phyloP scores from a whole-genome alignment of 176 grass and related monocot genomes.

The Triticum turgidum region DNA sequence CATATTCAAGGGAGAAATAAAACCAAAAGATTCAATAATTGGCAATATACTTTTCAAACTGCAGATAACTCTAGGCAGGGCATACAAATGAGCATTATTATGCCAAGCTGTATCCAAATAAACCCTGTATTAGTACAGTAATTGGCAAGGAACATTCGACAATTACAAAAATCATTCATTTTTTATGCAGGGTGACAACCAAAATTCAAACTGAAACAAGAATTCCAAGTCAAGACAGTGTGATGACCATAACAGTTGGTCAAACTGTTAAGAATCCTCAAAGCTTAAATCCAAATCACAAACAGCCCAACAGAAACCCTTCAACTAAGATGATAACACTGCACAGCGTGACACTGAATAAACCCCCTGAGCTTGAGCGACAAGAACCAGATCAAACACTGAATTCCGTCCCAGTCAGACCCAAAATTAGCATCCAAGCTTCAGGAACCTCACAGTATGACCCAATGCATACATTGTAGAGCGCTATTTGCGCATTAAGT shows the following conservation, averaged over 20 bases:
- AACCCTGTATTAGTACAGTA: neutral
- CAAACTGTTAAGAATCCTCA: neutral
- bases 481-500: neutral
- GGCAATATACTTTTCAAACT: neutral
- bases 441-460: neutral
- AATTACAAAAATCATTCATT: neutral
- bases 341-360: neutral
- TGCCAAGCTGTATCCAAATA: conserved; percentile 10
- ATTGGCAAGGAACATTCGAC: neutral
- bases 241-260: neutral
- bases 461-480: neutral
- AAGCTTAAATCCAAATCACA: neutral
- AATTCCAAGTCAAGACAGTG: neutral
- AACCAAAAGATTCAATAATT: neutral
- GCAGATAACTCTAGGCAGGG: neutral
- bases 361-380: neutral
- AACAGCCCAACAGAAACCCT: neutral
- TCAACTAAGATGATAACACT: neutral
- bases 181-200: neutral
- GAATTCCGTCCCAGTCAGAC: neutral
- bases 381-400: neutral
- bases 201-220: neutral
- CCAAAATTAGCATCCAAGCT: conserved; percentile 2
- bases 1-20: neutral
- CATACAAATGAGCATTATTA: neutral